Evolutionary conservation across 2,329 filamentous ascomycete genomes (phyloP), one percentile per base, ranked within the genome.

Genomic region (Aschersonia sp.): DNA sequence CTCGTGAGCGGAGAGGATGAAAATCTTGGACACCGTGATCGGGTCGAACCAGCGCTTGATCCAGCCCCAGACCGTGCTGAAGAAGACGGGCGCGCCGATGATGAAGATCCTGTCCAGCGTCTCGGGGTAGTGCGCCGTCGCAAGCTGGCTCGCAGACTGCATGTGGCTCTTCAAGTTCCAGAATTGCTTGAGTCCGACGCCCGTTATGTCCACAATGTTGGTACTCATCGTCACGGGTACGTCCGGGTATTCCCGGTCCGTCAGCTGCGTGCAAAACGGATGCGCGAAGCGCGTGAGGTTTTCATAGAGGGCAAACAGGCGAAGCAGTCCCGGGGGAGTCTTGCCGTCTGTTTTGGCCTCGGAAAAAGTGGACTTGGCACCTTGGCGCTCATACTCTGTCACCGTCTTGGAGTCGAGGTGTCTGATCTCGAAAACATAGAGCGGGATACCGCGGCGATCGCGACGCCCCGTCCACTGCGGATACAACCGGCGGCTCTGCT

Each of bases 11-110:
- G 74, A 73, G 47, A 97, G 77, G 56, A 97, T 92, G 64, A 94
- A 95, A 62, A 97, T 95, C 70, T 97, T 97, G 58, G 87, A 92
- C 4, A 88, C 86, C 35, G 90, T 95, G 52, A 88, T 87, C 6
- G 89, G 89, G 67, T 89, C 84, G 59, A 95, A 95, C 88, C 89
- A 95, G 59, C 84, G 83, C 73, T 94, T 94, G 66, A 94, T 77
- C 87, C 88, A 95, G 54, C 85, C 81, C 89, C 89, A 90, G 50
- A 95, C 86, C 3, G 87, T 95, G 45, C 84, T 84, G 70, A 95
- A 95, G 74, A 94, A 95, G 43, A 76, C 69, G 6, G 90, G 90
- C 0, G 90, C 90, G 51, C 89, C 89, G 53, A 95, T 87, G 58
- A 97, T 84, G 52, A 72, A 72, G 56, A 72, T 72, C 39, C 68